These are phyloP conservation scores for Paramecium sonneborni DNA, from an alignment of 73 alveolate species.

Conservation along the genomic window DNA sequence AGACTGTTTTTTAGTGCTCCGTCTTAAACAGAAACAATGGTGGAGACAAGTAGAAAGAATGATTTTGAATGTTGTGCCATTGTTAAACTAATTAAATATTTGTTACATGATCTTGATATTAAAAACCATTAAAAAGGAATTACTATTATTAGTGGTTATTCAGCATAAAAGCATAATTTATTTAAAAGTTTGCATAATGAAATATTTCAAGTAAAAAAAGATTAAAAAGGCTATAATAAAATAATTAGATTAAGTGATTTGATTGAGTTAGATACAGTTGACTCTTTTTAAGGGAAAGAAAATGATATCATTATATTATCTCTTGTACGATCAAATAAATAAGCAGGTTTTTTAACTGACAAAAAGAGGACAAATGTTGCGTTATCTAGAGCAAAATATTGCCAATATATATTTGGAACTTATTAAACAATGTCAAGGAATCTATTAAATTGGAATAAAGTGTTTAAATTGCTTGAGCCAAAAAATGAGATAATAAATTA, in stretches of 20 bases:
- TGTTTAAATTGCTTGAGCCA: not conserved
- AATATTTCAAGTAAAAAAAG: not conserved
- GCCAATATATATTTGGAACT: slow-evolving; percentile 48
- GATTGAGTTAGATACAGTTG: slow-evolving; percentile 40
- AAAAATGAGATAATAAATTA: not conserved
- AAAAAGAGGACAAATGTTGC: slow-evolving; percentile 61
- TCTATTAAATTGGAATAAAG: not conserved
- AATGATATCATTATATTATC: slow-evolving; percentile 60
- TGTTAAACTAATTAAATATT: not conserved
- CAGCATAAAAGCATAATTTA: not conserved
- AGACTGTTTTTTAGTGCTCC: slow-evolving; percentile 6
- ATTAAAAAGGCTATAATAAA: not conserved
- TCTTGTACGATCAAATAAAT: slow-evolving; percentile 41
- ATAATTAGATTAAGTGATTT: not conserved
- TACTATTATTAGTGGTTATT: not conserved
- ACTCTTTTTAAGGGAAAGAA: slow-evolving; percentile 54
- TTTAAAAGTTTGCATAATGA: not conserved
- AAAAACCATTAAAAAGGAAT: not conserved
- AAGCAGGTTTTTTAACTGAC: slow-evolving; percentile 39
- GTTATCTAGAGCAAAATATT: slow-evolving; percentile 51
- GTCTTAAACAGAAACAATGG: not conserved
- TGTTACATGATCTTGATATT: not conserved
- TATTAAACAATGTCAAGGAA: not conserved
- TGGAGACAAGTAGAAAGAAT: slow-evolving; percentile 16
- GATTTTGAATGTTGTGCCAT: not conserved